phyloP scores from a whole-genome alignment of 306 rosid species.

The Purshia tridentata region DNA sequence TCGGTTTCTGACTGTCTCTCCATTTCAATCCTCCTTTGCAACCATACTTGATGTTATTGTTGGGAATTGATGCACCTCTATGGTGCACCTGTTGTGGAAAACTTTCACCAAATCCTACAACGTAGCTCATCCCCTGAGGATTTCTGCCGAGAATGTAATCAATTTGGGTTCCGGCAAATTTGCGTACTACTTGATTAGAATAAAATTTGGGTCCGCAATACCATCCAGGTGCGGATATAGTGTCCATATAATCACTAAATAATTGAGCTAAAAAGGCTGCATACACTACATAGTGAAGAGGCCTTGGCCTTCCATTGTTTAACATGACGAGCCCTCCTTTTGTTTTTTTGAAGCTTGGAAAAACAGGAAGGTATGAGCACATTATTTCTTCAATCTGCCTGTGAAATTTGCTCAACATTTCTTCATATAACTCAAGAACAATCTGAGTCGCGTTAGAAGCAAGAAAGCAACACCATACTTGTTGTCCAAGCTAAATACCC shows the following conservation, averaged over 20 bases:
- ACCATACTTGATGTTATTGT: conserved; percentile 6
- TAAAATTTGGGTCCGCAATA: conserved; percentile 12
- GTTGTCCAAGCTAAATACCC: conserved; percentile 68
- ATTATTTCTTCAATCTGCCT: conserved; percentile 50
- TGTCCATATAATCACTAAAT: conserved; percentile 14
- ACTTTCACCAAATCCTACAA: conserved; percentile 18
- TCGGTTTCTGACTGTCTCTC: conserved; percentile 14
- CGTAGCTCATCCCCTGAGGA: conserved; percentile 19
- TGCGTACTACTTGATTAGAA: not conserved
- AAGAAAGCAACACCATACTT: conserved; percentile 73
- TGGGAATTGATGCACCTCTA: conserved; percentile 24
- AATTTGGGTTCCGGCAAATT: conserved; percentile 14
- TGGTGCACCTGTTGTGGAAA: conserved; percentile 24
- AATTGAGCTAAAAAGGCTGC: conserved; percentile 20
- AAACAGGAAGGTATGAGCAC: conserved; percentile 47
- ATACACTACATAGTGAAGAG: conserved; percentile 49
- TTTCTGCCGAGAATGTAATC: conserved; percentile 20
- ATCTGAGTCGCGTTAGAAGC: conserved; percentile 61
- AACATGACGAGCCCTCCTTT: conserved; percentile 17
- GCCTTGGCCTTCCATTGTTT: conserved; percentile 44
- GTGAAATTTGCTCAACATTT: conserved; percentile 57
- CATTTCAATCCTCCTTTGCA: conserved; percentile 18
- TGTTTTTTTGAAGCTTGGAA: conserved; percentile 12
- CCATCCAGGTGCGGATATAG: not conserved
- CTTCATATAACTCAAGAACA: conserved; percentile 68